Evolutionary conservation across 139 green algal species (phyloP).

Genomic region (Closterium sp.): DNA sequence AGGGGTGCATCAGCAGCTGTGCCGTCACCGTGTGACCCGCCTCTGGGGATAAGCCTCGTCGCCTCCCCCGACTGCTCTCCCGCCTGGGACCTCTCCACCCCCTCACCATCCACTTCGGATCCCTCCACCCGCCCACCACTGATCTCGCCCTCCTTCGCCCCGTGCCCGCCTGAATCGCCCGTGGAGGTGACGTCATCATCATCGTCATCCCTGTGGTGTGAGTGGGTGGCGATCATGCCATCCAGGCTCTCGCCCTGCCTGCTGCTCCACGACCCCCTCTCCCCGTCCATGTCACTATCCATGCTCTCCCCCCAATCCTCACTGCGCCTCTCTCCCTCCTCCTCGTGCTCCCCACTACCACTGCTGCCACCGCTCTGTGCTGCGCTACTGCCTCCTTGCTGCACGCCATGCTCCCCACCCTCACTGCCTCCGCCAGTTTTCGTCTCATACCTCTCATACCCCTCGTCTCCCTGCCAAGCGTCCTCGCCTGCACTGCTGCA

Average conservation of each 20-base stretch:
- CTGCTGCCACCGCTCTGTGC: not conserved
- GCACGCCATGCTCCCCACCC: not conserved
- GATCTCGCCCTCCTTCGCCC: not conserved
- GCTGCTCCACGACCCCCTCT: not conserved
- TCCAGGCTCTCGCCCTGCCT: not conserved
- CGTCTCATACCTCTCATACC: not conserved
- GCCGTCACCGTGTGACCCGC: not conserved
- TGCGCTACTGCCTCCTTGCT: not conserved
- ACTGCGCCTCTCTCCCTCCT: not conserved
- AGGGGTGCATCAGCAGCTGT: not conserved
- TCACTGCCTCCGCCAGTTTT: not conserved
- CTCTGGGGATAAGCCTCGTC: not conserved
- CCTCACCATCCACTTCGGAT: not conserved
- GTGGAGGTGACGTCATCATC: not conserved
- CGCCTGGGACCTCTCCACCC: not conserved
- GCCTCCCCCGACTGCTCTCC: not conserved
- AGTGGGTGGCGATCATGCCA: not conserved
- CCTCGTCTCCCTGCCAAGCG: not conserved
- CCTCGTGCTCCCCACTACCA: not conserved
- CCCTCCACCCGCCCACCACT: not conserved
- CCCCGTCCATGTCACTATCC: not conserved
- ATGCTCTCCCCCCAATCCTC: not conserved
- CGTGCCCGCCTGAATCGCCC: not conserved
- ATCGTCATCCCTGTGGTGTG: not conserved
- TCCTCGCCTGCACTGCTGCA: not conserved